Conservation (phyloP, 1,284 basidiomycete species). For the Cryptococcus sp. region DNA sequence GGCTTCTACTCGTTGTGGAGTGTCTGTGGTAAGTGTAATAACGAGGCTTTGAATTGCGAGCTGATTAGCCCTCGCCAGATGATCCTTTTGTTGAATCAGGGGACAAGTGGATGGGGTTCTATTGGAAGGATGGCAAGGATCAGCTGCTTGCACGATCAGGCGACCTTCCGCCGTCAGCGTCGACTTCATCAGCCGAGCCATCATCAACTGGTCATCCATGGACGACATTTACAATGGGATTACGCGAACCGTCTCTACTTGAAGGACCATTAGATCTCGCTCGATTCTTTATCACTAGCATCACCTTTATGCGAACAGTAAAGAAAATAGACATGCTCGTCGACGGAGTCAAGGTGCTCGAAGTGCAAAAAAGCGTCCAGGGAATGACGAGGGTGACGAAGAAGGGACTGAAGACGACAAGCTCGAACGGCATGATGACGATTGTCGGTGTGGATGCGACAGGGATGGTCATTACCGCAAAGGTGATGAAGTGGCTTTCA, state of each 20-base stretch:
- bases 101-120: slow-evolving; percentile 91
- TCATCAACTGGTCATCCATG: slow-evolving; percentile 58
- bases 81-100: slow-evolving; percentile 91
- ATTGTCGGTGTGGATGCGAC: slow-evolving; percentile 66
- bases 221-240: slow-evolving; percentile 89
- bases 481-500: slow-evolving; percentile 72
- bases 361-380: slow-evolving; percentile 69
- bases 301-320: slow-evolving; percentile 90
- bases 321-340: slow-evolving; percentile 74
- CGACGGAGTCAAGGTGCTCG: slow-evolving; percentile 74
- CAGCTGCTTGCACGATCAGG: slow-evolving; percentile 78
- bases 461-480: slow-evolving; percentile 75
- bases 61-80: slow-evolving; percentile 55
- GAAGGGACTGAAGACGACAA: slow-evolving; percentile 52
- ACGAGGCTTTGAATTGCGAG: neutral
- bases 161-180: slow-evolving; percentile 58
- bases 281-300: slow-evolving; percentile 85
- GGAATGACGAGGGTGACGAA: slow-evolving; percentile 63
- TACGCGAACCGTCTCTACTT: slow-evolving; percentile 80
- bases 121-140: slow-evolving; percentile 92
- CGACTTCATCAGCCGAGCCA: slow-evolving; percentile 26
- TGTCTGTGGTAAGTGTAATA: slow-evolving; percentile 44
- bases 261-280: slow-evolving; percentile 81
- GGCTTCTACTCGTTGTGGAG: slow-evolving; percentile 59
- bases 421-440: slow-evolving; percentile 64